Evolutionary conservation across 495 filamentous ascomycete species (phyloP), one percentile per base, ranked within the genome.

Genomic region (Barbatosphaeria neglecta): DNA sequence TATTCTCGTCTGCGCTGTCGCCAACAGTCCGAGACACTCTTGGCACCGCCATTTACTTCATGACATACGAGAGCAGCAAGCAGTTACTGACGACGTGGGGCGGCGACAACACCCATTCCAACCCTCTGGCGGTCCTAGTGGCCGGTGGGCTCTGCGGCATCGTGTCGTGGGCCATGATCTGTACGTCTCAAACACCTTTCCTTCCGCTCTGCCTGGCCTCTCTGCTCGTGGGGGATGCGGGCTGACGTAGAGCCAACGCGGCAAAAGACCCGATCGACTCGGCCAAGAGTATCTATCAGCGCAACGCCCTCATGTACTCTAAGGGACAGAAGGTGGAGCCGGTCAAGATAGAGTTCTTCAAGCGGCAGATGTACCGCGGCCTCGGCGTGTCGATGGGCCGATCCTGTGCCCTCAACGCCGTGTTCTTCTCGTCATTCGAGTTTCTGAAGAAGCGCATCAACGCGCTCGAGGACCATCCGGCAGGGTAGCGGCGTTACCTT

Each of bases 41-140:
- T 41, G 90, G 90, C 20, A 92, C 90, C 2, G 87, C 76, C 2
- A 81, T 94, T 45, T 96, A 95, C 61, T 96, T 96, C 57, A 80
- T 82, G 47, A 85, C 88, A 50, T 96, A 96, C 59, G 90, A 96
- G 59, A 86, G 82, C 51, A 79, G 80, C 47, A 95, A 96, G 64
- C 86, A 95, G 61, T 57, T 92, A 37, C 76, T 90, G 35, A 81
- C 82, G 24, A 88, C 84, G 18, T 76, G 82, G 44, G 75, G 79
- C 27, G 83, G 82, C 41, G 77, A 75, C 49, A 60, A 66, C 47
- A 77, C 79, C 45, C 80, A 83, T 17, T 83, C 82, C 19, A 80
- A 84, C 43, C 83, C 85, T 6, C 57, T 84, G 40, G 82, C 85
- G 13, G 84, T 89, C 22, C 70, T 86, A 11, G 68, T 77, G 37